phyloP scores from a whole-genome alignment of 2,329 filamentous ascomycete genomes.

The Xylaria digitata region DNA sequence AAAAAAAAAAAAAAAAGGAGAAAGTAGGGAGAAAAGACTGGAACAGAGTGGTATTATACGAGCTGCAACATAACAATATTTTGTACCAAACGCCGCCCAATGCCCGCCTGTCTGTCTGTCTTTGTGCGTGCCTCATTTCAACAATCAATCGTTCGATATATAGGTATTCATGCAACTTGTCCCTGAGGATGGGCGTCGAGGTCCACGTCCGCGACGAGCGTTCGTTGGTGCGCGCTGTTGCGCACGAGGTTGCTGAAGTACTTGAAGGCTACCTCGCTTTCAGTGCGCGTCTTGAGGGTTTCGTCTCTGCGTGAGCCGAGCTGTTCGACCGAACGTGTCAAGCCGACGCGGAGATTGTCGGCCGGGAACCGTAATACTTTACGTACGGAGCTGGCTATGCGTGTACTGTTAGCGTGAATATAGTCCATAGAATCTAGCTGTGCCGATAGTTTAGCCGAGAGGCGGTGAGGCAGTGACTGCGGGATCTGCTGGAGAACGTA shows the following conservation, averaged over 20 bases:
- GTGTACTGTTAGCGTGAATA: slow-evolving; percentile 85
- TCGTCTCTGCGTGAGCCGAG: slow-evolving; percentile 82
- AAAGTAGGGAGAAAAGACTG: not conserved
- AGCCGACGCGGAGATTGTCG: slow-evolving; percentile 82
- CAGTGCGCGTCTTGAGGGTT: slow-evolving; percentile 80
- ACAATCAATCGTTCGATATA: slow-evolving; percentile 17
- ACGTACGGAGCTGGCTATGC: slow-evolving; percentile 87
- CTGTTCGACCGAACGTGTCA: slow-evolving; percentile 88
- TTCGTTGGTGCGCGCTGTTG: slow-evolving; percentile 66
- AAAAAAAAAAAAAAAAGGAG: not conserved
- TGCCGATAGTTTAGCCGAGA: slow-evolving; percentile 84
- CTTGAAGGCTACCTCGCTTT: slow-evolving; percentile 87
- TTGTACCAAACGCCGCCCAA: slow-evolving; percentile 35
- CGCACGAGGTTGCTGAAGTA: slow-evolving; percentile 90
- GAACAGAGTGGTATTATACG: slow-evolving; percentile 38
- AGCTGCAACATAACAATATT: slow-evolving; percentile 19
- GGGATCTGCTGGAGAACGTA: slow-evolving; percentile 91
- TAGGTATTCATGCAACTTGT: slow-evolving; percentile 21
- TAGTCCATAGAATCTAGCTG: slow-evolving; percentile 89
- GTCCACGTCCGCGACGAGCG: slow-evolving; percentile 63
- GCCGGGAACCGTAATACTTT: slow-evolving; percentile 89
- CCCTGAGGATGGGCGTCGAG: slow-evolving; percentile 63
- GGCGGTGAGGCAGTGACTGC: slow-evolving; percentile 84
- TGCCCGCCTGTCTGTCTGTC: slow-evolving; percentile 12
- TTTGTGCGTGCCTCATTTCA: slow-evolving; percentile 23